These are phyloP conservation scores for Nasturtium officinale DNA, from an alignment of 345 rosid species.

Conservation along the genomic window DNA sequence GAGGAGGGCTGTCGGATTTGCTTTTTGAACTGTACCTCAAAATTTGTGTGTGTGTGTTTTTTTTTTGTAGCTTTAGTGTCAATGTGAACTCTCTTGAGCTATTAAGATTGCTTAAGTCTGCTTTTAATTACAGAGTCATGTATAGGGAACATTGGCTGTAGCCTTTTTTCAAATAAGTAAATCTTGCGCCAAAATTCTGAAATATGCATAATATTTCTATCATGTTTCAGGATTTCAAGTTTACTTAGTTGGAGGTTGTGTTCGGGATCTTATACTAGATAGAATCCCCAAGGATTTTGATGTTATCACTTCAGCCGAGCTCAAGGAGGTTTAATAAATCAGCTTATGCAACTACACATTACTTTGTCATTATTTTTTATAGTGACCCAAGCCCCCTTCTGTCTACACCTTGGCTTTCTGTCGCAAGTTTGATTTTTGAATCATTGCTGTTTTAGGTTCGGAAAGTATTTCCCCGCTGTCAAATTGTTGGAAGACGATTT, in stretches of 20 bases:
- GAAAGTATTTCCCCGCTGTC: constrained; percentile 53
- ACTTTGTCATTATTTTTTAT: background rate
- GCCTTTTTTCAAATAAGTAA: background rate
- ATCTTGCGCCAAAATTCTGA: background rate
- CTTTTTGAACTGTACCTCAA: background rate
- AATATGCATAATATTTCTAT: background rate
- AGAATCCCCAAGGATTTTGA: constrained; percentile 73
- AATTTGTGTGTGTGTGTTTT: no score
- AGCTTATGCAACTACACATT: constrained; percentile 15
- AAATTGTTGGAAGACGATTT: constrained; percentile 67
- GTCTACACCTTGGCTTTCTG: background rate
- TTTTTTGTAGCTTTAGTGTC: background rate
- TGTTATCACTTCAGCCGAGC: constrained; percentile 66
- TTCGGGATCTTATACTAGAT: constrained; percentile 71
- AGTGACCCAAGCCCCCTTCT: background rate
- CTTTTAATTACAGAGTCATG: background rate
- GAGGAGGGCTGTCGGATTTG: background rate
- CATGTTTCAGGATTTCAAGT: constrained; percentile 61
- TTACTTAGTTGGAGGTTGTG: constrained; percentile 77
- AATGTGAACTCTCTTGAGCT: constrained; percentile 15
- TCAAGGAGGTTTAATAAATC: constrained; percentile 53
- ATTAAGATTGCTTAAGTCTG: background rate
- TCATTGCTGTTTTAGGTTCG: constrained; percentile 45
- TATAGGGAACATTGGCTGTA: background rate
- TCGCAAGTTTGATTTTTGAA: background rate